These are phyloP conservation scores for Fusarium pilosicola DNA, from an alignment of 2,329 filamentous ascomycete species.

Conservation along the genomic window DNA sequence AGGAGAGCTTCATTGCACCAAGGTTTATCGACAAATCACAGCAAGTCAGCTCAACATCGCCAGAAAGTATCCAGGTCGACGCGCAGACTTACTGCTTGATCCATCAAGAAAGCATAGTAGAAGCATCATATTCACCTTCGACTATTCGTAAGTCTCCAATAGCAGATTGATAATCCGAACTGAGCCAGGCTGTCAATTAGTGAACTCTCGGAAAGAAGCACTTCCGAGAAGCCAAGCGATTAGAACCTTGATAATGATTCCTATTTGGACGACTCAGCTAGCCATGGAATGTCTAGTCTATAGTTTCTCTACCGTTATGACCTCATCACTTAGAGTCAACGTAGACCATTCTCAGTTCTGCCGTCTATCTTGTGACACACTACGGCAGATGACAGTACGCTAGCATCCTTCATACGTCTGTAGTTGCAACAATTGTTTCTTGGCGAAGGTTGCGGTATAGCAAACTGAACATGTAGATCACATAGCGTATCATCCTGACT, in stretches of 20 bases:
- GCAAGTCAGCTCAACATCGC: no score
- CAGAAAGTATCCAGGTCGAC: no score
- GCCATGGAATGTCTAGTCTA: rapidly evolving
- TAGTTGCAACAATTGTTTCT: neutral
- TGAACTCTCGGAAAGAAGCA: neutral
- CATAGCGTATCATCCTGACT: neutral
- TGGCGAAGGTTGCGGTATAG: neutral
- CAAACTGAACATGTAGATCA: no score
- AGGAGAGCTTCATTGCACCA: no score
- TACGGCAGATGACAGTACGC: rapidly evolving
- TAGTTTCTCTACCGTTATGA: no score
- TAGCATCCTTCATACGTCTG: rapidly evolving
- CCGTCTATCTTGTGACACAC: neutral
- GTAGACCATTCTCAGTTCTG: neutral
- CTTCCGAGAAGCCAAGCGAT: neutral
- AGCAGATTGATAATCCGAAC: no score
- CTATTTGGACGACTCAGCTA: rapidly evolving
- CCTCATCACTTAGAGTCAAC: rapidly evolving
- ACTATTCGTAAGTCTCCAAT: no score
- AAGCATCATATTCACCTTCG: no score
- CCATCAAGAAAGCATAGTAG: no score
- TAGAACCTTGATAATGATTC: neutral
- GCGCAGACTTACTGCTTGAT: no score
- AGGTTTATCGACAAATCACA: no score
- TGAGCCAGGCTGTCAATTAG: no score